These are phyloP conservation scores for Penicillium riverlandense DNA, from an alignment of 495 filamentous ascomycete species.

Conservation along the genomic window DNA sequence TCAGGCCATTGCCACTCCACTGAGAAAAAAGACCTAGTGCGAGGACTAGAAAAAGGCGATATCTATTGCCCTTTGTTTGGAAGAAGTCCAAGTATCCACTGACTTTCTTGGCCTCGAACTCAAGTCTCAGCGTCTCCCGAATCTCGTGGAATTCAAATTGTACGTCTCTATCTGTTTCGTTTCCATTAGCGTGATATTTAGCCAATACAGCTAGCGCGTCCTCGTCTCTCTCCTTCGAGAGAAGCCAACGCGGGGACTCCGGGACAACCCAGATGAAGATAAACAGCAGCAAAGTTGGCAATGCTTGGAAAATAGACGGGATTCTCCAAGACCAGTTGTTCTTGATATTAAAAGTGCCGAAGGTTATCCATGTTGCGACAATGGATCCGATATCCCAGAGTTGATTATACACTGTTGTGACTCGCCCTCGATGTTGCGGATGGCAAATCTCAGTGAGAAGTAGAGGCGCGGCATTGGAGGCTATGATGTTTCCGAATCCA, in stretches of 20 bases:
- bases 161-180: conserved; percentile 8
- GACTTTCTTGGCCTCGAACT: conserved; percentile 19
- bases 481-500: conserved; percentile 15
- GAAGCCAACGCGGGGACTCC: conserved; percentile 31
- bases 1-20: conserved; percentile 7
- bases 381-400: conserved; percentile 56
- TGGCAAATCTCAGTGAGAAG: conserved; percentile 24
- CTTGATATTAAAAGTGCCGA: conserved; percentile 16
- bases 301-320: conserved; percentile 56
- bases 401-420: conserved; percentile 47
- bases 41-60: conserved; percentile 3
- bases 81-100: conserved; percentile 10
- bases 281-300: conserved; percentile 33
- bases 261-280: conserved; percentile 30
- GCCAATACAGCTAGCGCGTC: conserved; percentile 40
- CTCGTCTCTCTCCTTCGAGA: conserved; percentile 24
- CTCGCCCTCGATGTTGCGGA: conserved; percentile 16
- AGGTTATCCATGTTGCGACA: conserved; percentile 23
- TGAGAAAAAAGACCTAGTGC: conserved; percentile 4
- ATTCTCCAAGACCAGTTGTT: conserved; percentile 40
- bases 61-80: conserved; percentile 1
- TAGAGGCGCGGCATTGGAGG: conserved; percentile 15
- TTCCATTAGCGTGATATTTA: conserved; percentile 26
- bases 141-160: conserved; percentile 21
- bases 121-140: conserved; percentile 16